phyloP scores from a whole-genome alignment of 2,329 filamentous ascomycete species.

The Coniosporium tulheliwenetii region DNA sequence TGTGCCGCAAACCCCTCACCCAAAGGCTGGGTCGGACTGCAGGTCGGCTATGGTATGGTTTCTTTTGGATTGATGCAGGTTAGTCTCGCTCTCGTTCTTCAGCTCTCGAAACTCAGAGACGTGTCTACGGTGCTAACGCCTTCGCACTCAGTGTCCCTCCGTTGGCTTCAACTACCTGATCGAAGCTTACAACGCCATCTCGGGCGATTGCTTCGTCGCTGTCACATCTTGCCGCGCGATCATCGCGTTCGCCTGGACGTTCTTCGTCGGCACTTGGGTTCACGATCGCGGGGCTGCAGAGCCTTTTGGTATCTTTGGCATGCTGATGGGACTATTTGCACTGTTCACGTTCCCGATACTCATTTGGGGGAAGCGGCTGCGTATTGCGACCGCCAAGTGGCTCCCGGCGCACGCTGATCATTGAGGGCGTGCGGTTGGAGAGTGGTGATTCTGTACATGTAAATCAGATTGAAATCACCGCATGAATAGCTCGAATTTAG shows the following conservation, averaged over 20 bases:
- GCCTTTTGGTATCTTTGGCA: constrained; percentile 37
- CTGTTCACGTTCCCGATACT: constrained; percentile 20
- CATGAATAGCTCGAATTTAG: too few relatives aligned
- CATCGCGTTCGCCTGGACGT: constrained; percentile 38
- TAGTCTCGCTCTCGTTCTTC: too few relatives aligned
- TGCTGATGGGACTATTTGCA: constrained; percentile 34
- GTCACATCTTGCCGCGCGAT: constrained; percentile 33
- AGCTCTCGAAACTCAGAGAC: too few relatives aligned
- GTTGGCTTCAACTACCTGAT: constrained; percentile 33
- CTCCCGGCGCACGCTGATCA: neutral
- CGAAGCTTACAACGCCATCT: constrained; percentile 31
- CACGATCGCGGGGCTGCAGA: constrained; percentile 25
- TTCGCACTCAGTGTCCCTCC: constrained; percentile 9
- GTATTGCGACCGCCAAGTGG: constrained; percentile 21
- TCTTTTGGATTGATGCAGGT: constrained; percentile 25
- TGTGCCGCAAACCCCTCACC: constrained; percentile 19
- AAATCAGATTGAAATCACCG: too few relatives aligned
- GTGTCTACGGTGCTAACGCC: too few relatives aligned
- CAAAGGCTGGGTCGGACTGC: constrained; percentile 22
- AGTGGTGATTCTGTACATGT: too few relatives aligned
- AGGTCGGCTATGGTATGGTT: constrained; percentile 24
- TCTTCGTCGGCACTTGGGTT: constrained; percentile 36
- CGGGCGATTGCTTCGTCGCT: constrained; percentile 38
- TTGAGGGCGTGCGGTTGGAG: neutral
- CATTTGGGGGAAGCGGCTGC: constrained; percentile 23